These are phyloP conservation scores for Crithidia expoeki DNA, from an alignment of 208 protist genomes.

Conservation along the genomic window DNA sequence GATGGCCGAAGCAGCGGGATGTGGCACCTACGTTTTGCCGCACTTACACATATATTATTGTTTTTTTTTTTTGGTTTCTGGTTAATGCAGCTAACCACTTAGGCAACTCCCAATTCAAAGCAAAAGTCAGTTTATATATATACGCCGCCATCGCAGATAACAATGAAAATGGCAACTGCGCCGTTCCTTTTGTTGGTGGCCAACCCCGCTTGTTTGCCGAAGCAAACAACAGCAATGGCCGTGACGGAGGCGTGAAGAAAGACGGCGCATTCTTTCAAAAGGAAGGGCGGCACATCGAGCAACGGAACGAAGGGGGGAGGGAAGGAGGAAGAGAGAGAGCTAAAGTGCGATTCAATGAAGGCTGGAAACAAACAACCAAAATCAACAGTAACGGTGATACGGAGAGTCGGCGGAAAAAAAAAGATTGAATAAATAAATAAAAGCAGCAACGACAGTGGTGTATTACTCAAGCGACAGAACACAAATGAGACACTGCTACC, in stretches of 20 bases:
- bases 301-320: background rate
- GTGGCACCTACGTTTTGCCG: too few species aligned
- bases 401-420: too few species aligned
- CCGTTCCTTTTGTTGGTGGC: background rate
- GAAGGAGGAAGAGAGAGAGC: background rate
- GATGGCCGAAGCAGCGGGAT: too few species aligned
- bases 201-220: too few species aligned
- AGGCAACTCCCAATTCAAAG: background rate
- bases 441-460: too few species aligned
- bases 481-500: too few species aligned
- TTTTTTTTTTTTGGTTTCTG: background rate
- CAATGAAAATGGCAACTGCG: background rate
- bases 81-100: background rate
- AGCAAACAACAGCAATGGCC: background rate
- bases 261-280: too few species aligned
- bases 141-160: background rate
- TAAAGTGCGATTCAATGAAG: slow-evolving; percentile 13
- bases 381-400: background rate
- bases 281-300: background rate
- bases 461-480: too few species aligned
- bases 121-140: slow-evolving; percentile 9
- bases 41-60: background rate
- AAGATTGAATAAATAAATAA: slow-evolving; percentile 12
- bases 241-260: background rate
- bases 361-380: slow-evolving; percentile 1